Evolutionary conservation across 306 rosid species (phyloP).

Genomic region (Argentina anserina): DNA sequence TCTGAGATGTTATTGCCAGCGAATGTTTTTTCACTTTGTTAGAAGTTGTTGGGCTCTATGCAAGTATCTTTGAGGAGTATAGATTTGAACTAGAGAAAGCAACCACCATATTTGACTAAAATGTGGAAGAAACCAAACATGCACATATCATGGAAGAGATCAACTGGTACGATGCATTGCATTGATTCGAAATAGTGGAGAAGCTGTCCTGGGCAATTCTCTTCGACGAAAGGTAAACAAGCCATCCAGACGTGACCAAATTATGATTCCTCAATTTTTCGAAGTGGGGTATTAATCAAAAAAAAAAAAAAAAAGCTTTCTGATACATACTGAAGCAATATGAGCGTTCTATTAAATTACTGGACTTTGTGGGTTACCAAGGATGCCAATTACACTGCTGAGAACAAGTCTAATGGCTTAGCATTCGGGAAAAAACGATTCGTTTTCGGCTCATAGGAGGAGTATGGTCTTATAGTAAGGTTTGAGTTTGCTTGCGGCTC

Average conservation of each 20-base stretch:
- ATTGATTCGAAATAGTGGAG: neutral
- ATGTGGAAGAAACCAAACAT: neutral
- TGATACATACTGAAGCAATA: too few relatives aligned
- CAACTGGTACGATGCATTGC: neutral
- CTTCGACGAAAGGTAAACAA: neutral
- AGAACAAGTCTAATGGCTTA: too few relatives aligned
- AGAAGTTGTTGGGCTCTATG: neutral
- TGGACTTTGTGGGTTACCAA: too few relatives aligned
- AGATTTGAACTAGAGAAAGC: neutral
- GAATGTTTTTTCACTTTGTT: neutral
- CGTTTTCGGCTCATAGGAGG: too few relatives aligned
- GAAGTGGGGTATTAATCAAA: too few relatives aligned
- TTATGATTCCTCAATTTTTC: neutral
- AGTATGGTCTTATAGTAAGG: too few relatives aligned
- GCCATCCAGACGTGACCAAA: neutral
- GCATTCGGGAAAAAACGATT: too few relatives aligned
- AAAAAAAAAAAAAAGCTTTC: too few relatives aligned
- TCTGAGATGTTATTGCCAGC: too few relatives aligned
- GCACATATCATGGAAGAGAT: neutral
- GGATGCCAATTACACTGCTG: too few relatives aligned
- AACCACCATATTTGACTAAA: neutral
- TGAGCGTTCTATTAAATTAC: too few relatives aligned
- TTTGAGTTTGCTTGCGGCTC: too few relatives aligned
- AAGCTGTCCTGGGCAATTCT: neutral
- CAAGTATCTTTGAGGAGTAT: neutral